Conservation (phyloP, 768 basidiomycete genomes). For the Leccinum disarticulatum region DNA sequence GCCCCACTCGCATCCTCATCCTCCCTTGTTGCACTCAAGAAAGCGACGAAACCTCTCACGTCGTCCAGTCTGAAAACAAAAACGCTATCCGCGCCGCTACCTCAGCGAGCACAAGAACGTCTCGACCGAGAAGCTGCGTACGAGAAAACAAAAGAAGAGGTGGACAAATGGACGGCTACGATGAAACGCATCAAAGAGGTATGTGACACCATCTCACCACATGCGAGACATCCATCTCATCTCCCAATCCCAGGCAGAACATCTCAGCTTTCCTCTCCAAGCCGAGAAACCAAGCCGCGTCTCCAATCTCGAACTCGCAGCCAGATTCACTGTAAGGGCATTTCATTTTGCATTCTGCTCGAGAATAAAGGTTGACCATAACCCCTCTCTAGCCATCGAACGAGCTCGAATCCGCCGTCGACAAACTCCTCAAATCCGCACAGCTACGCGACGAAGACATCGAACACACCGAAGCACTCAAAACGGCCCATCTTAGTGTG, state of each 20-base stretch:
- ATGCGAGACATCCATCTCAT: constrained; percentile 2
- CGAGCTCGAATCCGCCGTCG: constrained; percentile 80
- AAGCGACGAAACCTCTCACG: constrained; percentile 63
- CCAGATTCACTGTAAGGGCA: constrained; percentile 75
- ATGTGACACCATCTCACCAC: constrained; percentile 7
- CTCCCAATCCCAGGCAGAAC: constrained; percentile 62
- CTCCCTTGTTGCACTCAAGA: constrained; percentile 64
- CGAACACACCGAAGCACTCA: constrained; percentile 75
- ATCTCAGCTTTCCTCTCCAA: constrained; percentile 85
- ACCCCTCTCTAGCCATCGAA: constrained; percentile 63
- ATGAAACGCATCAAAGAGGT: constrained; percentile 93
- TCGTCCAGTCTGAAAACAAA: constrained; percentile 54
- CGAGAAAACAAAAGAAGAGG: constrained; percentile 88
- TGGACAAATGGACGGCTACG: constrained; percentile 89
- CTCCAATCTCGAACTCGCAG: constrained; percentile 73
- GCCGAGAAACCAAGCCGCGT: constrained; percentile 50
- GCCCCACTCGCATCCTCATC: constrained; percentile 64
- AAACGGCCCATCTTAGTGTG: constrained; percentile 76
- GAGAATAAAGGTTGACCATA: background rate
- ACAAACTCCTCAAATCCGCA: constrained; percentile 76
- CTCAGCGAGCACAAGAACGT: constrained; percentile 83
- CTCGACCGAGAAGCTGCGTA: constrained; percentile 93
- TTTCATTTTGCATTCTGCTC: background rate
- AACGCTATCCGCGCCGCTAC: constrained; percentile 79
- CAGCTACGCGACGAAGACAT: constrained; percentile 82